phyloP scores from a whole-genome alignment of 129 eudicot species.

The Mikania micrantha region DNA sequence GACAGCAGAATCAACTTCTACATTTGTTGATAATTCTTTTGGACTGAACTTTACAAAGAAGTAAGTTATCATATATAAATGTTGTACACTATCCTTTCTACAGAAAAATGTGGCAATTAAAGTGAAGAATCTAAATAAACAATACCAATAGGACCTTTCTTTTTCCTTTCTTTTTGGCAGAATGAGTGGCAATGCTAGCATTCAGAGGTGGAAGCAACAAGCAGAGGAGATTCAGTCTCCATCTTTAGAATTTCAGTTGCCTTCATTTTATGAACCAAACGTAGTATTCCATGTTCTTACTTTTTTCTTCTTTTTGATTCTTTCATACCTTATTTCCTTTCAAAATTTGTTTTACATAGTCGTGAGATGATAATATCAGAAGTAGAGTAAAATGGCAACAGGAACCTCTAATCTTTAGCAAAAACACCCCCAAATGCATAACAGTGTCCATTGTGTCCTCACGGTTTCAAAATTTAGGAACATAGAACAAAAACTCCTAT shows the following conservation, averaged over 20 bases:
- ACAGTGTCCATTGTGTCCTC: not conserved
- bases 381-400: not conserved
- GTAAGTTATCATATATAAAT: not conserved
- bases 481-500: not conserved
- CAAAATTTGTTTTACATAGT: not conserved
- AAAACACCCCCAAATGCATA: not conserved
- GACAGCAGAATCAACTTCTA: not conserved
- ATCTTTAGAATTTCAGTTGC: not conserved
- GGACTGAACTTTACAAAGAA: not conserved
- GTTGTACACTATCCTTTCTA: not conserved
- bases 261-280: not conserved
- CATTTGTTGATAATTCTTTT: not conserved
- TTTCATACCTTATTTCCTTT: not conserved
- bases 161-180: no score
- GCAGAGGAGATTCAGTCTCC: not conserved
- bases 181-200: slow-evolving; percentile 11
- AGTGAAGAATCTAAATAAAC: not conserved
- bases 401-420: not conserved
- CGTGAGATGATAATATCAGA: not conserved
- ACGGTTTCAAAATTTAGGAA: not conserved
- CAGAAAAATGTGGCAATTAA: not conserved
- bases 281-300: not conserved
- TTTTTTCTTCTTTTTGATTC: not conserved
- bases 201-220: not conserved
- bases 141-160: not conserved